phyloP scores from a whole-genome alignment of 768 basidiomycete genomes.

The Boletellus emodensis region DNA sequence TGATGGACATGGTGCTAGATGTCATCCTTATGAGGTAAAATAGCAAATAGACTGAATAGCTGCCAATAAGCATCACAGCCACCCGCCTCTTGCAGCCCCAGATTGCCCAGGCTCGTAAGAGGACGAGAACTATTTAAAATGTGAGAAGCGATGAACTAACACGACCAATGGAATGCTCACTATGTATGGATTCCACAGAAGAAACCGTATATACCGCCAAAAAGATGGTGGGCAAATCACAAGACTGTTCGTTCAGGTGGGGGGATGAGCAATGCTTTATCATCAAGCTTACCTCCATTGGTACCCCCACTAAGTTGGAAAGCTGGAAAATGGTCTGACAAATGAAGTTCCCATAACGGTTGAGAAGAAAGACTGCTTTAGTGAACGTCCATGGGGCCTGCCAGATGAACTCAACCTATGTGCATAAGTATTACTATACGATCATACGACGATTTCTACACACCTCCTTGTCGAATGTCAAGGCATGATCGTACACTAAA shows the following conservation, averaged over 20 bases:
- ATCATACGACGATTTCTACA: not conserved
- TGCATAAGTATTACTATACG: not conserved
- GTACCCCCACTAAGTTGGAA: constrained; percentile 3
- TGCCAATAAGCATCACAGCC: not conserved
- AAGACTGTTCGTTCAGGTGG: constrained; percentile 2
- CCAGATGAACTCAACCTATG: constrained; percentile 17
- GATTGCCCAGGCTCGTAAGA: constrained; percentile 18
- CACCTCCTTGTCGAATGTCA: constrained; percentile 16
- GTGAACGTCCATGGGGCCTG: constrained; percentile 8
- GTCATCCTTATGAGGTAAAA: not conserved
- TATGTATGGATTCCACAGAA: constrained; percentile 12
- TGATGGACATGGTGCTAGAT: not conserved
- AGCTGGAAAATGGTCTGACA: constrained; percentile 8
- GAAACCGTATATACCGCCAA: not conserved
- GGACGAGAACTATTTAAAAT: constrained; percentile 9
- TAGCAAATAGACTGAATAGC: constrained; percentile 7
- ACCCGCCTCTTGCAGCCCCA: constrained; percentile 9
- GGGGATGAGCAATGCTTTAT: not conserved
- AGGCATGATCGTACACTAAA: too few relatives aligned
- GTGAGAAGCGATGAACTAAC: not conserved
- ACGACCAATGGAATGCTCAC: not conserved
- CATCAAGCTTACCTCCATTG: not conserved
- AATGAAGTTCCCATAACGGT: constrained; percentile 17
- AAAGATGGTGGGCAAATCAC: not conserved
- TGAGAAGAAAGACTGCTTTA: constrained; percentile 11